A percentile compares a stretch with the other conserved stretches of the same genome.
Conservation (phyloP, 108 stramenopile species). For the Nitzschia putrida region DNA sequence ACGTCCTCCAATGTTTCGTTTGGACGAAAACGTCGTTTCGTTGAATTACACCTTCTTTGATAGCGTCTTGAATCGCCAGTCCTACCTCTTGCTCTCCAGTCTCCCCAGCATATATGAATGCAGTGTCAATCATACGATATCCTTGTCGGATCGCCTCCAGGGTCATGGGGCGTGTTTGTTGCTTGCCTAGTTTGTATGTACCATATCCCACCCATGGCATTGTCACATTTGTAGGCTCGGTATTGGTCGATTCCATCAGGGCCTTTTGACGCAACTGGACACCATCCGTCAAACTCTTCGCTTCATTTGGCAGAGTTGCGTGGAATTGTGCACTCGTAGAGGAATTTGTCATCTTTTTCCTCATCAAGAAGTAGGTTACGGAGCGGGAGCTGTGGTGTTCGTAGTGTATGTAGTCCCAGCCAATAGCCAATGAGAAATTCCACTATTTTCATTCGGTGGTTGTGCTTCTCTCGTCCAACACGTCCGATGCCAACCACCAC, state of each 20-base stretch:
- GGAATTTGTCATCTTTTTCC: too few species aligned
- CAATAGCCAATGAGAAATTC: too few species aligned
- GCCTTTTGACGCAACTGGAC: background rate
- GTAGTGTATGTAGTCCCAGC: too few species aligned
- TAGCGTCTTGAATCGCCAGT: conserved; percentile 58
- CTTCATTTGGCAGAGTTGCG: conserved; percentile 18
- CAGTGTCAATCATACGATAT: conserved; percentile 74
- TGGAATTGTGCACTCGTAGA: conserved; percentile 9
- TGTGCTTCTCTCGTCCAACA: too few species aligned
- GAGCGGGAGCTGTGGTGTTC: too few species aligned
- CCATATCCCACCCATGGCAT: conserved; percentile 77
- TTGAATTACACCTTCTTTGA: conserved; percentile 37
- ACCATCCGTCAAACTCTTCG: conserved; percentile 34
- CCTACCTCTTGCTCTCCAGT: conserved; percentile 71
- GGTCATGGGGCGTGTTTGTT: conserved; percentile 39
- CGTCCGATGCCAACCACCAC: too few species aligned
- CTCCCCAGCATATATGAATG: conserved; percentile 80
- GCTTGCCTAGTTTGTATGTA: conserved; percentile 68
- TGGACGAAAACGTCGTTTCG: conserved; percentile 64
- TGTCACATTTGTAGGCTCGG: conserved; percentile 14
- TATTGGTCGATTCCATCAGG: background rate
- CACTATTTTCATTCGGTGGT: too few species aligned
- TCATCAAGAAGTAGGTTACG: too few species aligned
- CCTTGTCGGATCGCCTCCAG: conserved; percentile 58
- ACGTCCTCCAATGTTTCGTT: conserved; percentile 82